Conservation (phyloP, 305 asterid species). For the Plantago rigida region DNA sequence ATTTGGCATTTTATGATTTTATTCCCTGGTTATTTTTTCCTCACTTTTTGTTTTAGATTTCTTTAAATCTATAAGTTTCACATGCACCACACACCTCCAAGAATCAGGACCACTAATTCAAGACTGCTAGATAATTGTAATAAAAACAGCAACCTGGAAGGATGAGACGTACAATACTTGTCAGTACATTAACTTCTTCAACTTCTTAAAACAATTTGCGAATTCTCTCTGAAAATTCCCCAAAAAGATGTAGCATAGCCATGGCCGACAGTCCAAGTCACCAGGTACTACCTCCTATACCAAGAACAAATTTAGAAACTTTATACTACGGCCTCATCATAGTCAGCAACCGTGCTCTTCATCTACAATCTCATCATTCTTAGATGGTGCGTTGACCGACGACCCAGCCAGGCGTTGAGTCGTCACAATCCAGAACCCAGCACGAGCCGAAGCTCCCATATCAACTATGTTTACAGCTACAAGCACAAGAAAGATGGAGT, state of each 20-base stretch:
- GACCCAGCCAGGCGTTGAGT: slow-evolving; percentile 4
- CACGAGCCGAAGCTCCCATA: slow-evolving; percentile 21
- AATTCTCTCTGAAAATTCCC: too few species aligned
- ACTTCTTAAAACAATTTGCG: too few species aligned
- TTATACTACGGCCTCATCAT: slow-evolving; percentile 56
- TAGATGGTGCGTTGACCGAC: neutral
- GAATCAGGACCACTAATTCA: too few species aligned
- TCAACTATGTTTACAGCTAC: slow-evolving; percentile 32
- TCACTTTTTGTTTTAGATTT: too few species aligned
- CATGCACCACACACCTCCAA: too few species aligned
- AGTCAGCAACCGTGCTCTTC: slow-evolving; percentile 38
- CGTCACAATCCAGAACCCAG: neutral
- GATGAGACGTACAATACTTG: too few species aligned
- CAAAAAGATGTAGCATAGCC: neutral
- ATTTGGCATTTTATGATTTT: too few species aligned
- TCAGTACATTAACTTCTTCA: too few species aligned
- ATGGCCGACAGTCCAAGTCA: slow-evolving; percentile 35
- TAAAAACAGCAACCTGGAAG: too few species aligned
- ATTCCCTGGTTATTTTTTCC: too few species aligned
- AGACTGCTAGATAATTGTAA: too few species aligned
- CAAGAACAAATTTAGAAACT: slow-evolving; percentile 32
- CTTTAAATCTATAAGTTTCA: too few species aligned
- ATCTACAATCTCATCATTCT: slow-evolving; percentile 12
- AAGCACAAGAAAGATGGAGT: slow-evolving; percentile 38
- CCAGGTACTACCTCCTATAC: slow-evolving; percentile 23